These are phyloP conservation scores for Saccharomyces hybrid DNA, from an alignment of 1,139 yeast species.

Conservation along the genomic window DNA sequence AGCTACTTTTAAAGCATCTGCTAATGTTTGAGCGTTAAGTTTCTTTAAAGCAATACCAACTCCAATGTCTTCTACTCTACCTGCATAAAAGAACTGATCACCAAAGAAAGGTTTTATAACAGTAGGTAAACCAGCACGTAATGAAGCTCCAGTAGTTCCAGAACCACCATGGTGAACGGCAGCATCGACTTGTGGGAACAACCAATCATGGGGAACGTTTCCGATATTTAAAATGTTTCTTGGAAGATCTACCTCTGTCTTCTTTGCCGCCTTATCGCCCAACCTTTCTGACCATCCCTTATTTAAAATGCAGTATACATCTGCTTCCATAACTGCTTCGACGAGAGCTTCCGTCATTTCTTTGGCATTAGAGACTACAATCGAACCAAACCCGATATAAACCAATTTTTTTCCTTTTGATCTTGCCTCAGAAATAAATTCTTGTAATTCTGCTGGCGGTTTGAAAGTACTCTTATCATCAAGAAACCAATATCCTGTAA, in stretches of 20 bases:
- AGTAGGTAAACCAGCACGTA: conserved; percentile 82
- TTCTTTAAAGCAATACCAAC: conserved; percentile 72
- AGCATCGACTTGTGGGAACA: conserved; percentile 80
- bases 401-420: conserved; percentile 60
- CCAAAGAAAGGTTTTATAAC: conserved; percentile 93
- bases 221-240: conserved; percentile 62
- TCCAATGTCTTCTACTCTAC: conserved; percentile 80
- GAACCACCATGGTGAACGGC: conserved; percentile 98
- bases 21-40: conserved; percentile 53
- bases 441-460: conserved; percentile 54
- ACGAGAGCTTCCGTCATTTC: conserved; percentile 71
- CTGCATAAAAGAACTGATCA: conserved; percentile 88
- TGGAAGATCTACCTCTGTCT: conserved; percentile 56
- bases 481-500: conserved; percentile 93
- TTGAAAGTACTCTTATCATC: conserved; percentile 57
- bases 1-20: conserved; percentile 61
- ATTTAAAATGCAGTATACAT: conserved; percentile 76
- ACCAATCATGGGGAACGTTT: conserved; percentile 87
- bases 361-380: conserved; percentile 77
- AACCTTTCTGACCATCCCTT: conserved; percentile 93
- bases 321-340: conserved; percentile 71
- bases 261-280: conserved; percentile 31
- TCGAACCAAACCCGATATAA: conserved; percentile 93
- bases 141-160: conserved; percentile 91
- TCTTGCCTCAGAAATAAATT: conserved; percentile 60